These are phyloP conservation scores for Udeniomyces megalosporus DNA, from an alignment of 768 basidiomycete genomes.

Conservation along the genomic window DNA sequence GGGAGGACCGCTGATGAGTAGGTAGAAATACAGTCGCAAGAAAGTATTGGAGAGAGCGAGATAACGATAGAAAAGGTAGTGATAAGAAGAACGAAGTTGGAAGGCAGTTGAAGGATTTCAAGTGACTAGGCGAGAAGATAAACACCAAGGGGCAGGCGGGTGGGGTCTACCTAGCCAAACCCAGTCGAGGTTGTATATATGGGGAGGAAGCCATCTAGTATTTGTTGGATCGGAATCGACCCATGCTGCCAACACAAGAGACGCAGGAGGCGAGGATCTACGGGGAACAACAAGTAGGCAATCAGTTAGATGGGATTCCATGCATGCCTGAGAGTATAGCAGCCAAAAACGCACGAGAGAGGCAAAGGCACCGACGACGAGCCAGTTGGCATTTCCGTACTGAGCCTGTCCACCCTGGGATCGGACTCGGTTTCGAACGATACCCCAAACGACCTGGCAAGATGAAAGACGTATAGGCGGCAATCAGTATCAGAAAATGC, in stretches of 20 bases:
- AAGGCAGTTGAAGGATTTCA: too few species aligned
- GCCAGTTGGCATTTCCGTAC: constrained; percentile 11
- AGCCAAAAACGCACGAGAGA: neutral
- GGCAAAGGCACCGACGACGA: constrained; percentile 10
- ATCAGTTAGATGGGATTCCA: neutral
- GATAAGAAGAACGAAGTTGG: too few species aligned
- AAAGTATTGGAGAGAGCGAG: too few species aligned
- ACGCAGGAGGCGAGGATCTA: constrained; percentile 1
- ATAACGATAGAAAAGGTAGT: too few species aligned
- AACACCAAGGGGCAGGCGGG: too few species aligned
- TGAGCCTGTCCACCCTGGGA: neutral
- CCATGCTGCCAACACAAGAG: constrained; percentile 1
- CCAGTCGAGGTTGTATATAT: too few species aligned
- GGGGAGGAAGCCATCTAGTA: too few species aligned
- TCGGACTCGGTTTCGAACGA: neutral
- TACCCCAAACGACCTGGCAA: neutral
- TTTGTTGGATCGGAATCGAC: constrained; percentile 11
- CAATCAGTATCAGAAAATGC: neutral
- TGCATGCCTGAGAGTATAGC: neutral
- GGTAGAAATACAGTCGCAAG: too few species aligned
- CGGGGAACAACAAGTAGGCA: neutral
- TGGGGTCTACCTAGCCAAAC: too few species aligned
- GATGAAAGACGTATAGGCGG: neutral
- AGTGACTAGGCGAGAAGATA: too few species aligned
- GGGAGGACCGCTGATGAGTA: too few species aligned